Base-by-base conservation (phyloP, 768 basidiomycete genomes). In the Lactarius deliciosus region DNA sequence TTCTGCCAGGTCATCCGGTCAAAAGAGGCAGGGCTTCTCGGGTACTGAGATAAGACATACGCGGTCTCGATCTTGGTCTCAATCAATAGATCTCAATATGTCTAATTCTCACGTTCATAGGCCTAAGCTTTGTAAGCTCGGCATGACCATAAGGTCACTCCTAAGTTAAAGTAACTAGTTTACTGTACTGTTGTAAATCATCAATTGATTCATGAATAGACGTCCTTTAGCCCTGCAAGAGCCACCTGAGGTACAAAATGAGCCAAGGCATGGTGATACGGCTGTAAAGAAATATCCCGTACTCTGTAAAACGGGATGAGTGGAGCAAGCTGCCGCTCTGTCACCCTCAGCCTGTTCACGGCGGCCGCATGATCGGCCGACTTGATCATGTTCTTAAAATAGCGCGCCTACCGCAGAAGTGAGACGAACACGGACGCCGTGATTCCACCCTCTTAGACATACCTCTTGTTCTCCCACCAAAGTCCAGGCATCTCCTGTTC, bases 391-490 rank as follows among this genome's bases (percentile, higher is more conserved):
- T 64, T 30, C 50, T 71, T 71, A 43, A 71, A 71, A 57, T 66
- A 64, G 40, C 68, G 69, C 41, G 70, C 70, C 70, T 71, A 28
- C 4, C 18, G 5, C 15, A 8, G 5, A 34, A 11, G 18, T 50
- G 54, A 40, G 41, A 25, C 15, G 28, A 9, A 6, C 32, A 7
- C 32, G 7, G 6, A 4, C 15, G 16, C 25, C 22, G 16, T 56
- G 30, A 16, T 16, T 47, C 41, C 43, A 38, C 36, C 13, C 1
- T 32, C 20, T 18, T 22, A n/a, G 0, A 30, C 78, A 47, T 45
- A 88, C 91, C 83, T 94, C 92, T 74, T 97, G 96, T 74, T 94
- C 91, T 79, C 98, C 97, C 8, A 98, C 92, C 72, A 98, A 77
- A 2, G 91, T 91, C 96, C 96, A 99, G 2, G 96, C 95, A 69